Conservation (phyloP, 768 basidiomycete species). For the Trametes elegans region DNA sequence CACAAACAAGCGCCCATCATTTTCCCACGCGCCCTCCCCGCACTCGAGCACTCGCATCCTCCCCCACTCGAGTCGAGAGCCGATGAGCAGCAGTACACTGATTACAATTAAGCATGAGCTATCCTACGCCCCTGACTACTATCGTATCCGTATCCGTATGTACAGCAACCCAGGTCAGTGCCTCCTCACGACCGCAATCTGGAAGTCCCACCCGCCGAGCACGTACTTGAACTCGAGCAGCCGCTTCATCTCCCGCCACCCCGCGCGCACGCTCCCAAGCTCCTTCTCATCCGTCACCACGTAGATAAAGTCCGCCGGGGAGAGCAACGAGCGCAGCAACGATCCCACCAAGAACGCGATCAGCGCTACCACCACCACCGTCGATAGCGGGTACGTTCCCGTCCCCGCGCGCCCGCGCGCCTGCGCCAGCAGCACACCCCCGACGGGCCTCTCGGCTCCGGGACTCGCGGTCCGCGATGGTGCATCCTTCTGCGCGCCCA, state of each 20-base stretch:
- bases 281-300: constrained; percentile 59
- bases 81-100: background rate
- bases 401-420: constrained; percentile 4
- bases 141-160: background rate
- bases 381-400: constrained; percentile 43
- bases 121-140: constrained; percentile 1
- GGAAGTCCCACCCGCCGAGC: constrained; percentile 83
- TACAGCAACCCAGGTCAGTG: constrained; percentile 37
- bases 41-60: background rate
- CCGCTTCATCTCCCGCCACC: constrained; percentile 86
- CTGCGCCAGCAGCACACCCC: constrained; percentile 7
- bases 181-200: constrained; percentile 79
- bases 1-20: constrained; percentile 17
- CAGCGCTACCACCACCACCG: constrained; percentile 73
- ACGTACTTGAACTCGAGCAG: constrained; percentile 81
- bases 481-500: constrained; percentile 1
- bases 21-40: background rate
- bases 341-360: constrained; percentile 93
- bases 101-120: constrained; percentile 17
- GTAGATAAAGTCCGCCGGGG: constrained; percentile 89
- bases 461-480: constrained; percentile 4
- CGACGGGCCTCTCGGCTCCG: background rate
- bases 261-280: constrained; percentile 47
- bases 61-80: background rate
- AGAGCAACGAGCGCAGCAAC: constrained; percentile 81